Base-by-base conservation (phyloP, 2,329 filamentous ascomycete genomes). In the Diplodia corticola region DNA sequence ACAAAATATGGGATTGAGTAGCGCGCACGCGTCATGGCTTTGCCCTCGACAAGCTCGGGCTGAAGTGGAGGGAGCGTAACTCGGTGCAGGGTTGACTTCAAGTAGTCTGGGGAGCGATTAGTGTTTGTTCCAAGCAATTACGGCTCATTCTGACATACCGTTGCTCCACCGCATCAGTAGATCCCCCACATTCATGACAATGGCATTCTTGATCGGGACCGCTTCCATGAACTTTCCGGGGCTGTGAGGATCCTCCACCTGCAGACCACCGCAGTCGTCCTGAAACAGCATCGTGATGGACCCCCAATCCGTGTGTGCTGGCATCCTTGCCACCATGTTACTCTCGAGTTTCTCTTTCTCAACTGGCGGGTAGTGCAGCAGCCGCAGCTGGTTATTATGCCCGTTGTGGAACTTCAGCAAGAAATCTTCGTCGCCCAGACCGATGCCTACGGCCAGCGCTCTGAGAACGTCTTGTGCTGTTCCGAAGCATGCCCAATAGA, bases 1-100 rank as follows among this genome's bases (percentile, higher is more conserved):
- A 87, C 78, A 65, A 88, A 88, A 70, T 87, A 88, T 0, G 85
- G 85, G 63, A 88, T 88, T 9, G 86, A 88, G 68, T 85, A 88
- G 15, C 86, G 76, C 22, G 81, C 79, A 35, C 77, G 75, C 2
- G 83, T 85, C 77, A 85, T 81, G 3, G 77, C 72, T 15, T 79
- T 71, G 1, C 72, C 71, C 1, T 76, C 80, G 4, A 51, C 53
- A n/a, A 22, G 53, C n/a, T 46, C 54, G 1, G 46, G 1, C 12
- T 49, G 54, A 9, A 60, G 44, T 5, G 64, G 64, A 20, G 64
- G 64, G 20, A 55, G 26, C 2, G 64, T 66, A 6, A 66, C 64
- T 6, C 64, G 53, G 24, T 66, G 64, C 1, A 66, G 44, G 7
- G 64, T 66, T n/a, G 64, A 66, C 28, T 66, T 66, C 22, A 66